Evolutionary conservation across 2,329 filamentous ascomycete species (phyloP).

Genomic region (Phialemonium atrogriseum): DNA sequence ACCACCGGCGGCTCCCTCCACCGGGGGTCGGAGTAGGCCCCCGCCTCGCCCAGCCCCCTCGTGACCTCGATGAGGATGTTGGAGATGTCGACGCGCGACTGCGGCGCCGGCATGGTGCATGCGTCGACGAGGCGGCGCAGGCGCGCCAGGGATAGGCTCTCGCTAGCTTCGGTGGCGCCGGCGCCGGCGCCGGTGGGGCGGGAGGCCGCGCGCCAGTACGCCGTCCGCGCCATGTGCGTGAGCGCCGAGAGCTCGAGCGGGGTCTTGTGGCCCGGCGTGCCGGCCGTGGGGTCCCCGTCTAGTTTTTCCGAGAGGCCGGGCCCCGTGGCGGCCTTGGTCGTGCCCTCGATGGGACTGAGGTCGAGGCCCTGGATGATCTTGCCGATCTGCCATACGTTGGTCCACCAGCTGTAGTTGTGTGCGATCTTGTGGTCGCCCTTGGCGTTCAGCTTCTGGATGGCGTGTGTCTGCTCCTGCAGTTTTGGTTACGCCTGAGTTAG

Average conservation of each 20-base stretch:
- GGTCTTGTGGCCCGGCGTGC: too few relatives aligned
- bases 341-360: too few relatives aligned
- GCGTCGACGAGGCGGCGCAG: background rate
- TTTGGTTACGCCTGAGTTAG: too few relatives aligned
- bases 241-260: too few relatives aligned
- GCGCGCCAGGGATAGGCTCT: too few relatives aligned
- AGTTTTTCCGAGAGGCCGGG: too few relatives aligned
- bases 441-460: too few relatives aligned
- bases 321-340: too few relatives aligned
- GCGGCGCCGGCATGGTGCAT: background rate
- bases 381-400: background rate
- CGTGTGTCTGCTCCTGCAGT: too few relatives aligned
- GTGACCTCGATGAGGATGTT: background rate
- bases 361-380: background rate
- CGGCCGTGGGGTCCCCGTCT: too few relatives aligned
- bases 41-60: background rate
- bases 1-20: background rate
- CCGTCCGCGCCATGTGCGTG: background rate
- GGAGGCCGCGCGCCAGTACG: constrained; percentile 1
- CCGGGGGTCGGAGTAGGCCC: background rate
- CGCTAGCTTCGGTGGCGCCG: too few relatives aligned
- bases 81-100: background rate
- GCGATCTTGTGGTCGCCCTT: background rate
- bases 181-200: background rate
- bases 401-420: background rate